Evolutionary conservation across 176 grass and related monocot species (phyloP), one percentile per base, ranked within the genome.

Genomic region (Echinochloa phyllopogon): DNA sequence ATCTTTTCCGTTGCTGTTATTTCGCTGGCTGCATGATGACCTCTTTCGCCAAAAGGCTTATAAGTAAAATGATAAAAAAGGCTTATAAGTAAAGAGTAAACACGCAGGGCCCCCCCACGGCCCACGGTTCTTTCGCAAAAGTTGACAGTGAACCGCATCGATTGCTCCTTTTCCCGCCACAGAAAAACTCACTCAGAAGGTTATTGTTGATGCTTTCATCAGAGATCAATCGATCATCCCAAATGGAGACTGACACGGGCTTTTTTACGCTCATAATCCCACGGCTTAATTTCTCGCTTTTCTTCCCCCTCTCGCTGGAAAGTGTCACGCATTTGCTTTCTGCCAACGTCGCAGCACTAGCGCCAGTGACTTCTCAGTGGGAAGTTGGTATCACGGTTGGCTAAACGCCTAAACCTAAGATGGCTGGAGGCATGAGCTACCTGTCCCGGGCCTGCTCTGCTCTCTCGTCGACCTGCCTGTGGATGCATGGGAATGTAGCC

Each of bases 161-260:
- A 86, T 64, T 0, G 69, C 77, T 45, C 68, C 76, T 38, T 42
- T 47, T 37, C 11, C 25, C 1, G 23, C 14, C 14, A 3, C 66
- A 42, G 51, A 44, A 59, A n/a, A 59, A 13, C 13, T 65, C 62
- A 18, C 6, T 47, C 24, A 60, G 27, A 85, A 75, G 82, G 60
- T 85, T 89, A 37, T 3, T 62, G 87, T 81, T 81, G 80, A 77
- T 44, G 62, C 70, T 81, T 87, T 67, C 76, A 6, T 23, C 47
- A 55, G 17, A 16, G 33, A 82, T 41, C 39, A 36, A 14, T 42
- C 1, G 12, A 72, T 48, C 69, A 70, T 78, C 57, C 14, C 81
- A 48, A 13, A 73, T 6, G 33, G 53, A 56, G 63, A 56, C 63
- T 38, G 53, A 55, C 40, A 52, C 68, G 48, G 60, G 37, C 65